A percentile compares a stretch with the other conserved stretches of the same genome.
phyloP scores from a whole-genome alignment of 257 asterid genomes.

The Eustoma russellianum region DNA sequence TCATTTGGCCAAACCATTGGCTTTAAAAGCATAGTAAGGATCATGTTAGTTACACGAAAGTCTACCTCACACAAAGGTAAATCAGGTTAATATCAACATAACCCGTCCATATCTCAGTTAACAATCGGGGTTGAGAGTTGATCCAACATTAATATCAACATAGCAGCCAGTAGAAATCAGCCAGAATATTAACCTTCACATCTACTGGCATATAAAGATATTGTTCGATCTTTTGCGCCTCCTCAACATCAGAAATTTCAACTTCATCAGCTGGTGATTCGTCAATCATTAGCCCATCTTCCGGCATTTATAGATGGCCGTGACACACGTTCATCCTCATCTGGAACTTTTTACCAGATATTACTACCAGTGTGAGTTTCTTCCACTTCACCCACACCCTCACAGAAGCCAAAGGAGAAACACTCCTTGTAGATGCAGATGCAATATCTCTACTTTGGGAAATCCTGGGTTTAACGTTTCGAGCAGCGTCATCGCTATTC shows the following conservation, averaged over 20 bases:
- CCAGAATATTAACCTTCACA: slow-evolving; percentile 39
- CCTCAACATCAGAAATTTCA: slow-evolving; percentile 50
- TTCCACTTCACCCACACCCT: slow-evolving; percentile 5
- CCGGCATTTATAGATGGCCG: slow-evolving; percentile 49
- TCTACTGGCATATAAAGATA: slow-evolving; percentile 40
- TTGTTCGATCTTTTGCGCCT: slow-evolving; percentile 26
- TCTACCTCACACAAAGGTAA: neutral
- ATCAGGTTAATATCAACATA: neutral
- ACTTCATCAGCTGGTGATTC: slow-evolving; percentile 72
- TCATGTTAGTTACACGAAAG: neutral
- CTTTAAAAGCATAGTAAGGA: slow-evolving; percentile 9
- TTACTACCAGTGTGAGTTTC: slow-evolving; percentile 20
- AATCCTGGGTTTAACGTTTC: slow-evolving; percentile 23
- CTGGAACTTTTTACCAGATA: slow-evolving; percentile 16
- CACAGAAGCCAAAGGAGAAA: slow-evolving; percentile 21
- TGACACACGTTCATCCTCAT: slow-evolving; percentile 39
- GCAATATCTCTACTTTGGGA: slow-evolving; percentile 14
- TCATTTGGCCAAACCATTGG: slow-evolving; percentile 13
- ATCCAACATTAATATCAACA: neutral
- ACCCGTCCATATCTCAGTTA: too few species aligned
- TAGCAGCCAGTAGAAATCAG: neutral
- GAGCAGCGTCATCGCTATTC: slow-evolving; percentile 52
- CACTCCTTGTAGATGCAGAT: slow-evolving; percentile 24
- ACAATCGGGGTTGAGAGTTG: too few species aligned
- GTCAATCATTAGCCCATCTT: slow-evolving; percentile 78